Evolutionary conservation across 2,329 filamentous ascomycete genomes (phyloP).

Genomic region (Neonectria hederae): DNA sequence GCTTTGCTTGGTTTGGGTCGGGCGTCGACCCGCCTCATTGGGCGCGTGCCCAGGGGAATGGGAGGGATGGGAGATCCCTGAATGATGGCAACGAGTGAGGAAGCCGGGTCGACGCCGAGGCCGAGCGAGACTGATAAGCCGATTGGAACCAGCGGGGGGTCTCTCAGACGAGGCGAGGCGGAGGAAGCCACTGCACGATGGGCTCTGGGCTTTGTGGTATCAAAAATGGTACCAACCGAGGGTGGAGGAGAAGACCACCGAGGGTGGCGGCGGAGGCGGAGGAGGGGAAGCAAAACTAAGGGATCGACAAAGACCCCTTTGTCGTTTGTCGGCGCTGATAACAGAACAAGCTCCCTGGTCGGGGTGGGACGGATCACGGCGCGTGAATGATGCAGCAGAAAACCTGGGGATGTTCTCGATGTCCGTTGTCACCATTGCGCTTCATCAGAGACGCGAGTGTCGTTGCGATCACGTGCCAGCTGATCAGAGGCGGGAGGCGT

Average conservation of each 20-base stretch:
- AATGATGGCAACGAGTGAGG: background rate
- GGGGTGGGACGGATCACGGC: slow-evolving; percentile 7
- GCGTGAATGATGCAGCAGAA: background rate
- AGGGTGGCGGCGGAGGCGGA: background rate
- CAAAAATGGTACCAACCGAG: background rate
- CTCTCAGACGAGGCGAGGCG: background rate
- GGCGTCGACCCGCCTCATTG: slow-evolving; percentile 19
- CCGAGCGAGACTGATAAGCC: slow-evolving; percentile 25
- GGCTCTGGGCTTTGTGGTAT: too few relatives aligned
- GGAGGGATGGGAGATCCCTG: slow-evolving; percentile 17
- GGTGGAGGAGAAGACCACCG: background rate
- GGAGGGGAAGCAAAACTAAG: slow-evolving; percentile 11
- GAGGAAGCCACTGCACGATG: background rate
- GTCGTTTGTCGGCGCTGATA: background rate
- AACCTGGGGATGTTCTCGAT: background rate
- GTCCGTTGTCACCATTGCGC: background rate
- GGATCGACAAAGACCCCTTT: background rate
- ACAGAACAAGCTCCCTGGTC: slow-evolving; percentile 8
- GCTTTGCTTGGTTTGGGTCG: slow-evolving; percentile 2
- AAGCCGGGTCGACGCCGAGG: slow-evolving; percentile 11
- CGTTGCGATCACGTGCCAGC: background rate
- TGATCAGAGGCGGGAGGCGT: background rate
- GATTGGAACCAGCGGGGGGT: slow-evolving; percentile 25
- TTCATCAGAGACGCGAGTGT: background rate
- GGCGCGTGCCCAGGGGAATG: slow-evolving; percentile 24